Conservation (phyloP, 2,329 filamentous ascomycete genomes). For the Ascochyta viciae-villosae region DNA sequence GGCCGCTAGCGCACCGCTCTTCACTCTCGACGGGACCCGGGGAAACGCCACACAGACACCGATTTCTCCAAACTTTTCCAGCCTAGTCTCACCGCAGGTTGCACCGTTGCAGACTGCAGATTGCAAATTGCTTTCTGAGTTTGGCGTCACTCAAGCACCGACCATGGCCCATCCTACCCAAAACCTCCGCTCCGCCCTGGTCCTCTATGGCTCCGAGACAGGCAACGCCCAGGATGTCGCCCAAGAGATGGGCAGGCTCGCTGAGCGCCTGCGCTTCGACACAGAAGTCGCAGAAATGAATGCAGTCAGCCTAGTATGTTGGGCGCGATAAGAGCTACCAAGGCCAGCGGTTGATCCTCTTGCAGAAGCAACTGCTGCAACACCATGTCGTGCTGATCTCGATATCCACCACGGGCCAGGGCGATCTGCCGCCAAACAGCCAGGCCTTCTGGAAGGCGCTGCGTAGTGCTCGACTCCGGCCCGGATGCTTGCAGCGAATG, state of each 20-base stretch:
- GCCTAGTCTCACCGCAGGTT: conserved; percentile 30
- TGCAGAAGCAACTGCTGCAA: conserved; percentile 53
- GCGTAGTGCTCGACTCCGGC: conserved; percentile 76
- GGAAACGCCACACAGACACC: conserved; percentile 27
- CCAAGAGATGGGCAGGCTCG: conserved; percentile 77
- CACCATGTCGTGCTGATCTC: conserved; percentile 74
- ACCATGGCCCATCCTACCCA: conserved; percentile 28
- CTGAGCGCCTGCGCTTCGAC: conserved; percentile 79
- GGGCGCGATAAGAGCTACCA: conserved; percentile 3
- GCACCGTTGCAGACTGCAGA: neutral
- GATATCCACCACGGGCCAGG: conserved; percentile 92
- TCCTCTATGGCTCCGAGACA: conserved; percentile 94
- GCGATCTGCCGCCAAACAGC: conserved; percentile 87
- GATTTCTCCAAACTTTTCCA: conserved; percentile 18
- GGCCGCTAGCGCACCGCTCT: conserved; percentile 36
- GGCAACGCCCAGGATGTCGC: conserved; percentile 93
- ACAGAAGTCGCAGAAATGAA: conserved; percentile 81
- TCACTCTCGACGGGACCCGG: conserved; percentile 22
- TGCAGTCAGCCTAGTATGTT: conserved; percentile 73
- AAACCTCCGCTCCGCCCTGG: conserved; percentile 61
- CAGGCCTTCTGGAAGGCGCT: conserved; percentile 84
- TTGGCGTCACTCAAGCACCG: conserved; percentile 19
- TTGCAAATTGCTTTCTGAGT: conserved; percentile 7
- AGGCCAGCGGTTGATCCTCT: conserved; percentile 10
- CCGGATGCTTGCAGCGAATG: conserved; percentile 71